These are phyloP conservation scores for Waltiozyma sp. DNA, from an alignment of 1,139 yeast species.

Conservation along the genomic window DNA sequence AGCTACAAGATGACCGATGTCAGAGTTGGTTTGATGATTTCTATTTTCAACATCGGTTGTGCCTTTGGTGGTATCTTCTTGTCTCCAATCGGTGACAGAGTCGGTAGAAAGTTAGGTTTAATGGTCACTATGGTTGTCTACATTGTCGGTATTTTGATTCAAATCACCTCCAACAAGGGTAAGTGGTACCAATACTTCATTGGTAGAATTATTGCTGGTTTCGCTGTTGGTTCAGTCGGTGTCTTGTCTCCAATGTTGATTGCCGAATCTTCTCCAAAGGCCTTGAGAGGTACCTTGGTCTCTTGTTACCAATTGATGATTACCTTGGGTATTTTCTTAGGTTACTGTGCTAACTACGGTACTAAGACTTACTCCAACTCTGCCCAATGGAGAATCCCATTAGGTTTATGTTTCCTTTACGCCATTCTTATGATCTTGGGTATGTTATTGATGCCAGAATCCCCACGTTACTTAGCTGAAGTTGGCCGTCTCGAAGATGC, in stretches of 20 bases:
- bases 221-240: conserved; percentile 56
- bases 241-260: conserved; percentile 56
- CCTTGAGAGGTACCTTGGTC: conserved; percentile 54
- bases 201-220: conserved; percentile 40
- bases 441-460: conserved; percentile 52
- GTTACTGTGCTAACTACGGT: conserved; percentile 53
- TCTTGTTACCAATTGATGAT: conserved; percentile 53
- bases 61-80: conserved; percentile 50
- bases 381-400: conserved; percentile 47
- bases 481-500: conserved; percentile 44
- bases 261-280: conserved; percentile 57
- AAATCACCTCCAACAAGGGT: conserved; percentile 30
- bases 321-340: conserved; percentile 53
- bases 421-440: conserved; percentile 31
- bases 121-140: conserved; percentile 34
- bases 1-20: conserved; percentile 1
- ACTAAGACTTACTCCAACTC: conserved; percentile 33
- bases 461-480: conserved; percentile 31
- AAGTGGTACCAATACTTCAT: conserved; percentile 32
- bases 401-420: conserved; percentile 22
- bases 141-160: conserved; percentile 40
- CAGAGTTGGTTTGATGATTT: conserved; percentile 27
- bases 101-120: conserved; percentile 42
- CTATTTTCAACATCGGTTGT: conserved; percentile 48
- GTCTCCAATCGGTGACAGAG: conserved; percentile 35